Conservation (phyloP, 805 yeast species). For the Lipomyces yamanashiensis region DNA sequence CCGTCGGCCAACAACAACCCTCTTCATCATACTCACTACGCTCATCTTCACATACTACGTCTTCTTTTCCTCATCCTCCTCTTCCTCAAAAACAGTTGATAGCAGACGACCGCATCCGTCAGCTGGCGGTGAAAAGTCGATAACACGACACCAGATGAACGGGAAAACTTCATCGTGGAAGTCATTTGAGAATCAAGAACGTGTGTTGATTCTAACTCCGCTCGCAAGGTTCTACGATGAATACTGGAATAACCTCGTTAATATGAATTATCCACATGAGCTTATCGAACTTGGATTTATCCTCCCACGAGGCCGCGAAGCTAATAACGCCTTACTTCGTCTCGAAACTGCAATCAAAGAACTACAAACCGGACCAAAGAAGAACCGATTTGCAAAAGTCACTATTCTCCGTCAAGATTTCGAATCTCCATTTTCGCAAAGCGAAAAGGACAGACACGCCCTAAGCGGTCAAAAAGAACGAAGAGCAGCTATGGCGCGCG, state of each 20-base stretch:
- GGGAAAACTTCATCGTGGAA: constrained; percentile 69
- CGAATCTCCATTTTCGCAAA: constrained; percentile 67
- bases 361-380: constrained; percentile 66
- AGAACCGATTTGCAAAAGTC: constrained; percentile 77
- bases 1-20: no score
- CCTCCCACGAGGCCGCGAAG: constrained; percentile 79
- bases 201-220: constrained; percentile 85
- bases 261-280: constrained; percentile 79
- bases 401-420: constrained; percentile 92
- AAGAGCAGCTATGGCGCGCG: constrained; percentile 88
- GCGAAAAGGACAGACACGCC: constrained; percentile 80
- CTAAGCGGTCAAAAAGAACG: constrained; percentile 83
- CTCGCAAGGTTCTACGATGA: constrained; percentile 82
- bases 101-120: constrained; percentile 27
- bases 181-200: constrained; percentile 77
- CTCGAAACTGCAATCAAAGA: constrained; percentile 77
- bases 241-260: constrained; percentile 84
- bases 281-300: constrained; percentile 89
- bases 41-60: constrained; percentile 14
- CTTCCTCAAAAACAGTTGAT: constrained; percentile 1
- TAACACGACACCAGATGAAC: constrained; percentile 76
- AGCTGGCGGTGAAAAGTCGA: constrained; percentile 31
- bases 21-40: no score
- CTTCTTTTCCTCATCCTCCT: constrained; percentile 15
- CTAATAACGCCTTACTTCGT: constrained; percentile 73